phyloP scores from a whole-genome alignment of 148 eudicot species.

The Dianthus caryophyllus region DNA sequence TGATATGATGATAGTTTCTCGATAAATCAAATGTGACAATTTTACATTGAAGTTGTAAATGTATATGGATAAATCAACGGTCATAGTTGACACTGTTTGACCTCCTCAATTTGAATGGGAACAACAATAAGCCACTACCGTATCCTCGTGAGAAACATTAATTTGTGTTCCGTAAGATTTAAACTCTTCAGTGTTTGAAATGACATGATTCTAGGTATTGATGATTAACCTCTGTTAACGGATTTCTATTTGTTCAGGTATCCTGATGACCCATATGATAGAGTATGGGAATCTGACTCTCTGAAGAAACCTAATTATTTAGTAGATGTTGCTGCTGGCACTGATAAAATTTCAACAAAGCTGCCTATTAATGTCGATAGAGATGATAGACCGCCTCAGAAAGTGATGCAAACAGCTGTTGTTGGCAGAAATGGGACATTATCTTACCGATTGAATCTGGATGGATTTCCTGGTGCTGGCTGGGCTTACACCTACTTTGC shows the following conservation, averaged over 20 bases:
- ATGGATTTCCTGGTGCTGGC: constrained; percentile 89
- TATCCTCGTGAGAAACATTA: background rate
- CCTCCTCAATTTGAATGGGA: too few relatives aligned
- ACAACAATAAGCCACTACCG: background rate
- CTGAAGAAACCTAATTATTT: constrained; percentile 80
- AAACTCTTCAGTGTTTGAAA: background rate
- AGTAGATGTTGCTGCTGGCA: constrained; percentile 93
- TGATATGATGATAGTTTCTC: too few relatives aligned
- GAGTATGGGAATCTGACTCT: constrained; percentile 93
- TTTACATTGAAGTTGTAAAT: too few relatives aligned
- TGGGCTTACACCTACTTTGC: constrained; percentile 96
- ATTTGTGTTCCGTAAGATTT: background rate
- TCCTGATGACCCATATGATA: constrained; percentile 97
- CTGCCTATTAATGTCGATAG: constrained; percentile 54
- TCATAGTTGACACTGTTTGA: too few relatives aligned
- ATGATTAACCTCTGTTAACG: background rate
- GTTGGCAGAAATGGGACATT: constrained; percentile 82
- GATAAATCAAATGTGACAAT: too few relatives aligned
- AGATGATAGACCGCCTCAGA: constrained; percentile 73
- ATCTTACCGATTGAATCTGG: constrained; percentile 82
- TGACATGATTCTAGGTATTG: background rate
- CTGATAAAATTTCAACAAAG: constrained; percentile 67
- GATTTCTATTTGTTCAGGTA: constrained; percentile 44
- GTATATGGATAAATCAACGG: too few relatives aligned
- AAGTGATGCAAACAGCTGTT: constrained; percentile 98